These are phyloP conservation scores for Zopfia rhizophila DNA, from an alignment of 2,329 filamentous ascomycete genomes.

Conservation along the genomic window DNA sequence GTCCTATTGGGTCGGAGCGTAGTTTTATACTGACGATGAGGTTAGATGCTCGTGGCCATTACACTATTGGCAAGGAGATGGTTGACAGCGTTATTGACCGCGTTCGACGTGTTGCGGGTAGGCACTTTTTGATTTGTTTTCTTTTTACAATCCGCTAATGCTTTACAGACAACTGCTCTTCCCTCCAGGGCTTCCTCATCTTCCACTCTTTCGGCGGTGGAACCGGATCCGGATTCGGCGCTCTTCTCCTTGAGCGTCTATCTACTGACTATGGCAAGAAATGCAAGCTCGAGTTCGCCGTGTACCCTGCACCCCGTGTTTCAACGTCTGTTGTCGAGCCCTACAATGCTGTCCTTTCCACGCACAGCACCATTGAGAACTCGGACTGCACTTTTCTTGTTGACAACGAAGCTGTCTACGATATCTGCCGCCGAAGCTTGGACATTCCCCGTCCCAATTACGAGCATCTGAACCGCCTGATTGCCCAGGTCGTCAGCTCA, in stretches of 20 bases:
- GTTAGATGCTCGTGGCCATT: conserved; percentile 75
- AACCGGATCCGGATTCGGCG: conserved; percentile 77
- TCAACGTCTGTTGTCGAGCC: conserved; percentile 78
- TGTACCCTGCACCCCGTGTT: conserved; percentile 76
- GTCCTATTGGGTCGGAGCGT: background rate
- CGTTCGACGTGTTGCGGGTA: conserved; percentile 75
- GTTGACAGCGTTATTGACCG: conserved; percentile 76
- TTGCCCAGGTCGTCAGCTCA: conserved; percentile 78
- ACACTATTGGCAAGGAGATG: conserved; percentile 81
- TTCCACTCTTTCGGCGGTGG: conserved; percentile 81
- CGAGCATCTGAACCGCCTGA: conserved; percentile 77
- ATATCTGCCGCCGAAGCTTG: conserved; percentile 77
- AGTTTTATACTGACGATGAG: conserved; percentile 27
- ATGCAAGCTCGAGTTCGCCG: conserved; percentile 79
- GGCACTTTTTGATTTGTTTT: conserved; percentile 32
- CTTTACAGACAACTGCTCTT: conserved; percentile 73
- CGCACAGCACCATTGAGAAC: conserved; percentile 80
- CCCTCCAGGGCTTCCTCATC: conserved; percentile 77
- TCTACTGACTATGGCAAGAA: conserved; percentile 81
- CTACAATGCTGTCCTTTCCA: conserved; percentile 78
- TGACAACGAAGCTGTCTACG: conserved; percentile 79
- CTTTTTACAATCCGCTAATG: conserved; percentile 26
- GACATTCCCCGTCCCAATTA: conserved; percentile 75
- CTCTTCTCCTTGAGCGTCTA: conserved; percentile 76
- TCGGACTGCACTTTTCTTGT: conserved; percentile 83